A percentile compares a stretch with the other conserved stretches of the same genome.
phyloP scores from a whole-genome alignment of 2,329 filamentous ascomycete species.

The Fusarium protoensiforme region DNA sequence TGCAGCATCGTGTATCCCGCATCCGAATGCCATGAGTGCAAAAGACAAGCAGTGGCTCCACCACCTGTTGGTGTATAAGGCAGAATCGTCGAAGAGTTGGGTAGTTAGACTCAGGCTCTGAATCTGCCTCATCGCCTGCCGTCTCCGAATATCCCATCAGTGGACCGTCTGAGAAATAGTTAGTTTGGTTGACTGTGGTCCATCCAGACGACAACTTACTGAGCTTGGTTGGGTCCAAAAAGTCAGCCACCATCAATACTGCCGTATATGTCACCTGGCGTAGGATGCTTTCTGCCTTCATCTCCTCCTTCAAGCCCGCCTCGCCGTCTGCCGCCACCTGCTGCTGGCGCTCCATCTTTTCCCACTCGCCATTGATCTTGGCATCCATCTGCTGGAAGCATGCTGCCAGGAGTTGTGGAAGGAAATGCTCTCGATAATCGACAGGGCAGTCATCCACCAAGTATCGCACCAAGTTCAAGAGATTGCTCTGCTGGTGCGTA shows the following conservation, averaged over 20 bases:
- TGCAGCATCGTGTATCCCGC: slow-evolving; percentile 88
- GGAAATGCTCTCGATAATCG: slow-evolving; percentile 79
- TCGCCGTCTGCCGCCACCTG: slow-evolving; percentile 74
- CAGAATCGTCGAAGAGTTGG: slow-evolving; percentile 84
- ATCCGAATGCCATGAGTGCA: slow-evolving; percentile 91
- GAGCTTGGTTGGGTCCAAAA: slow-evolving; percentile 79
- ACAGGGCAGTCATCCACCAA: slow-evolving; percentile 93
- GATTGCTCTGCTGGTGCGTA: slow-evolving; percentile 92
- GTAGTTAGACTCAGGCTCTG: slow-evolving; percentile 51
- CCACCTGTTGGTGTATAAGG: slow-evolving; percentile 78
- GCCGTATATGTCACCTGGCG: slow-evolving; percentile 92
- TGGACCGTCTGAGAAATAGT: slow-evolving; percentile 45
- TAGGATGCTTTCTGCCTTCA: slow-evolving; percentile 97
- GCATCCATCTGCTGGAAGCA: slow-evolving; percentile 88
- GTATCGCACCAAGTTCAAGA: slow-evolving; percentile 88
- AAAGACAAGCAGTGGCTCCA: slow-evolving; percentile 91
- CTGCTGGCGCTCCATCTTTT: slow-evolving; percentile 74
- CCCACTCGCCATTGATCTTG: slow-evolving; percentile 91
- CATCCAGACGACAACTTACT: slow-evolving; percentile 58
- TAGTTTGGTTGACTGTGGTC: slow-evolving; percentile 12
- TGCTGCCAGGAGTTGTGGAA: slow-evolving; percentile 83
- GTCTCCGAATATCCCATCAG: slow-evolving; percentile 42
- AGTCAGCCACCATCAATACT: slow-evolving; percentile 89
- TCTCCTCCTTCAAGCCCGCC: slow-evolving; percentile 87
- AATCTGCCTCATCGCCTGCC: slow-evolving; percentile 36